These are phyloP conservation scores for Trichophyton benhamiae DNA, from an alignment of 2,329 filamentous ascomycete species.

Conservation along the genomic window DNA sequence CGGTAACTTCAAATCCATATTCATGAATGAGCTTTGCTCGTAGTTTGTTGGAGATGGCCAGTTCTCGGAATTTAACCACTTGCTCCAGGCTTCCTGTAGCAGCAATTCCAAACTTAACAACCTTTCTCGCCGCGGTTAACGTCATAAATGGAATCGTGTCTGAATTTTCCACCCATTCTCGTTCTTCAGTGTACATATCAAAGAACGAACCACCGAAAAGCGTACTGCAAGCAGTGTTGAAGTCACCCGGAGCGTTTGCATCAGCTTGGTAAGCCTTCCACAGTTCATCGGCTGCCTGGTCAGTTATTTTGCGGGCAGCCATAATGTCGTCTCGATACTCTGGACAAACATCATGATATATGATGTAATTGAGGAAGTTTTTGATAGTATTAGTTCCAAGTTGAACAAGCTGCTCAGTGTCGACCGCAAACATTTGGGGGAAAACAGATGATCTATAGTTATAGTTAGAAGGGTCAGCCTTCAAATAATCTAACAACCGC, in stretches of 20 bases:
- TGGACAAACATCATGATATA: slow-evolving; percentile 73
- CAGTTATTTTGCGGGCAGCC: slow-evolving; percentile 54
- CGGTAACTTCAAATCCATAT: slow-evolving; percentile 49
- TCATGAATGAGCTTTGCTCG: slow-evolving; percentile 37
- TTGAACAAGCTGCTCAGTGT: slow-evolving; percentile 42
- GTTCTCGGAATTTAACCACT: slow-evolving; percentile 26
- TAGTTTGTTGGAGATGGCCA: slow-evolving; percentile 26
- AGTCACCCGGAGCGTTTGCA: slow-evolving; percentile 55
- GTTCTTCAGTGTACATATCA: slow-evolving; percentile 29
- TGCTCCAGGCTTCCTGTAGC: slow-evolving; percentile 33
- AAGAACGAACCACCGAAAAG: slow-evolving; percentile 50
- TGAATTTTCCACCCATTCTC: slow-evolving; percentile 28
- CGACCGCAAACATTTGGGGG: slow-evolving; percentile 44
- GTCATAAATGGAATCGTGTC: slow-evolving; percentile 29
- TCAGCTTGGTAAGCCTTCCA: slow-evolving; percentile 44
- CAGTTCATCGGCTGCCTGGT: slow-evolving; percentile 54
- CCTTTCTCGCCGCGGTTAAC: slow-evolving; percentile 36
- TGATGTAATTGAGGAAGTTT: slow-evolving; percentile 81
- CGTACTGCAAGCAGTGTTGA: slow-evolving; percentile 63
- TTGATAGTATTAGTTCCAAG: slow-evolving; percentile 55
- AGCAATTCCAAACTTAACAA: slow-evolving; percentile 40
- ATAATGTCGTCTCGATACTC: slow-evolving; percentile 61
- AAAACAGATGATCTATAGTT: slow-evolving; percentile 45
- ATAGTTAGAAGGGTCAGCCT: neutral
- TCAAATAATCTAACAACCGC: slow-evolving; percentile 2